phyloP scores from a whole-genome alignment of 1,284 basidiomycete genomes.

The Quambalaria eucalypti region DNA sequence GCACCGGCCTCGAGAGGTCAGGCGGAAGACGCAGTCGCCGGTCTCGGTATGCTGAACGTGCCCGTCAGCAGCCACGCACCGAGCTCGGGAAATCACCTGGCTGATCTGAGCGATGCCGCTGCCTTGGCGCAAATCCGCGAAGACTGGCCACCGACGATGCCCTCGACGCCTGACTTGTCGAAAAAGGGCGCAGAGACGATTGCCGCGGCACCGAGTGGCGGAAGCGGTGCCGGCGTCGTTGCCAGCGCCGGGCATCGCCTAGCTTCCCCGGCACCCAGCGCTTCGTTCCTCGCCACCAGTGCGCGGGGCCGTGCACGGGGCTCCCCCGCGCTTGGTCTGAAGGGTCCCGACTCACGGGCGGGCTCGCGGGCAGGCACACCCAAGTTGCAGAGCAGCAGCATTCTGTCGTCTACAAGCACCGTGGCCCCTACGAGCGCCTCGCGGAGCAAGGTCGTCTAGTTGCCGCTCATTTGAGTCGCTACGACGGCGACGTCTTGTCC shows the following conservation, averaged over 20 bases:
- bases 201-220: background rate
- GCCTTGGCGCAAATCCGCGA: background rate
- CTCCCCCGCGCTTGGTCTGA: background rate
- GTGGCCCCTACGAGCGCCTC: too few species aligned
- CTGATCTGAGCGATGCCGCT: slow-evolving; percentile 1
- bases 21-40: background rate
- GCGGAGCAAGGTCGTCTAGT: background rate
- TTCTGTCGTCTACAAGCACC: too few species aligned
- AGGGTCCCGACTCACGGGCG: background rate
- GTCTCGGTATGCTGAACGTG: background rate
- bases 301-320: background rate
- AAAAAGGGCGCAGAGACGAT: background rate
- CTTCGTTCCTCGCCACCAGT: background rate
- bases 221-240: background rate
- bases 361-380: background rate
- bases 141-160: background rate
- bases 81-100: background rate
- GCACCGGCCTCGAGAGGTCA: background rate
- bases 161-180: background rate
- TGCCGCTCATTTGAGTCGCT: background rate
- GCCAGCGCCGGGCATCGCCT: background rate
- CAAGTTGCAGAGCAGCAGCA: too few species aligned
- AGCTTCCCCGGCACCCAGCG: background rate
- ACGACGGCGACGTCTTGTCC: background rate
- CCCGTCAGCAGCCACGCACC: background rate